Evolutionary conservation across 495 filamentous ascomycete genomes (phyloP), one percentile per base, ranked within the genome.

Genomic region (Sabuloglossum arenarium): DNA sequence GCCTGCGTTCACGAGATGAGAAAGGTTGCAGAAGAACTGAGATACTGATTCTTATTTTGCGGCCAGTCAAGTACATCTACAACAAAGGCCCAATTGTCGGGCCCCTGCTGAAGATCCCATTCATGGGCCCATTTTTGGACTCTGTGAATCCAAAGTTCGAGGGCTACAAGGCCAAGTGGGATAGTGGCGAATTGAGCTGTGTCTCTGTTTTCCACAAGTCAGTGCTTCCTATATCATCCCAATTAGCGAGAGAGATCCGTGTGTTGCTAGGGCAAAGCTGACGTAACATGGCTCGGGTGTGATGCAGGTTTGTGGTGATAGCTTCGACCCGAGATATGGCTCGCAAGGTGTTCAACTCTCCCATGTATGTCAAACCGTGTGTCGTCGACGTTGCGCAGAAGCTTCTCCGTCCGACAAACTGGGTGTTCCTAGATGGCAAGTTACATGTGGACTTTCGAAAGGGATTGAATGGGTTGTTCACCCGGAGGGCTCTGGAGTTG

Each of bases 131-230:
- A 9, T 98, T 98, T 69, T 75, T 97, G 43, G 70, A 94, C 65
- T 95, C 89, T 19, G 73, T 98, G 53, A 82, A 94, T 64, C 91
- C 91, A 50, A 86, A 90, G 58, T 96, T 96, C 70, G 77, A 80
- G 59, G 79, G 87, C 62, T 98, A 98, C 69, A 73, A 86, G 65
- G 81, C 75, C 30, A 94, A 98, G 76, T 98, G 90, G 90, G 64
- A 79, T 62, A 91, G 86, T 66, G 91, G 85, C 14, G 79, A 81
- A 12, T 74, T 98, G 62, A 95, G 89, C 72, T 98, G 91, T 70
- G 90, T 98, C 58, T 95, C 88, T 12, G 88, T 98, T 59, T 98
- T 98, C 73, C 91, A 98, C 78, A 98, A 98, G 89, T 95, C 78
- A 63, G 86, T 64, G 52, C 47, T n/a, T n/a, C 45, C 14, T 51